Base-by-base conservation (phyloP, 2,329 filamentous ascomycete genomes). In the Raffaelea ambrosiae region DNA sequence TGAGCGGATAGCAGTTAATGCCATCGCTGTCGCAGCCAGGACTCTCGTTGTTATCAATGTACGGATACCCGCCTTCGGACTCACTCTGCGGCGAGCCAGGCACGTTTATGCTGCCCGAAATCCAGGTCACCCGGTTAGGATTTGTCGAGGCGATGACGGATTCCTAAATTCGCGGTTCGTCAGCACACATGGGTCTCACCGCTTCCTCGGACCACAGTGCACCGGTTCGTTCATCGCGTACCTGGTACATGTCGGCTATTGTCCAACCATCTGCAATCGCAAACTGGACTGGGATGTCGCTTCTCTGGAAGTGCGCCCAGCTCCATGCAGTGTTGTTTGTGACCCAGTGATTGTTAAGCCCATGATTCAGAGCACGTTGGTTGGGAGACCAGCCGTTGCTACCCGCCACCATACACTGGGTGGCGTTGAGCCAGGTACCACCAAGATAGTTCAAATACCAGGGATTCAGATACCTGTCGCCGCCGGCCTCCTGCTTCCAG, bases 391-490 rank as follows among this genome's bases (percentile, higher is more conserved):
- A 79, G 19, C 68, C 68, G 52, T 79, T 78, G 51, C 62, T 64
- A 5, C 75, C 75, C 5, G 71, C 70, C 4, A 61, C 52, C 65
- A 76, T 74, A 55, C 76, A 79, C 55, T 79, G 75, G 5, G 74
- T 77, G 1, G 74, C 71, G 31, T 75, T 63, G 5, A 61, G 52
- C 62, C 66, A 76, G 35, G 66, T 61, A 14, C 70, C 72, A 2
- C 73, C 74, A 4, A 70, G 63, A 52, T 77, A 76, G 54, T 76
- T 77, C 19, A 79, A 60, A 53, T 78, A 72, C 69, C 71, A 79
- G 0, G 75, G 74, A 13, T 72, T 64, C 10, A 77, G 61, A 26
- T 36, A 47, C 5, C 18, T 45, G 18, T 35, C 40, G 21, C 5
- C 19, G 48, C 42, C 36, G 48, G 23, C 16, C 26, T 13, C 9